Conservation (phyloP, 1,139 yeast genomes). For the Groenewaldozyma auringiensis region DNA sequence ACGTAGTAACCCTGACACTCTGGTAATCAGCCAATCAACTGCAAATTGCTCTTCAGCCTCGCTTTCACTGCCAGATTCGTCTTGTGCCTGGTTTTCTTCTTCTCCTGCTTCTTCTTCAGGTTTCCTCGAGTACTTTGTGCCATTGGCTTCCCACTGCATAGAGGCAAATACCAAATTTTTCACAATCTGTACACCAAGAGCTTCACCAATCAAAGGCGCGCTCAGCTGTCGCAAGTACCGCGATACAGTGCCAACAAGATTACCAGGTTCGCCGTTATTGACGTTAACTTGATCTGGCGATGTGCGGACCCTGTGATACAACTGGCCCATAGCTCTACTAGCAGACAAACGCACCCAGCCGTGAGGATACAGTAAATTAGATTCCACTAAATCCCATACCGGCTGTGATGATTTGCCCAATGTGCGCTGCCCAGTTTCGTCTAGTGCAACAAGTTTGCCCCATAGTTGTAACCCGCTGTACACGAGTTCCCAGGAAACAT, state of each 20-base stretch:
- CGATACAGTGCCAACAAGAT: slow-evolving; percentile 55
- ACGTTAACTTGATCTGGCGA: slow-evolving; percentile 7
- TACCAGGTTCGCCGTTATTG: slow-evolving; percentile 22
- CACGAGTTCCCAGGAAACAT: slow-evolving; percentile 58
- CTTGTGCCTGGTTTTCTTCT: slow-evolving; percentile 13
- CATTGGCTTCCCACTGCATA: slow-evolving; percentile 51
- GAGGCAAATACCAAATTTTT: slow-evolving; percentile 60
- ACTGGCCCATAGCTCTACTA: slow-evolving; percentile 50
- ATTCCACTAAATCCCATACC: slow-evolving; percentile 49
- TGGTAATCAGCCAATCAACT: slow-evolving; percentile 54
- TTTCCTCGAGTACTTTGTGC: slow-evolving; percentile 31
- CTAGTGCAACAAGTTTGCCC: slow-evolving; percentile 21
- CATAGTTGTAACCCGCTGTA: slow-evolving; percentile 59
- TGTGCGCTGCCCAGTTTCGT: neutral
- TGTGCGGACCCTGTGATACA: slow-evolving; percentile 36
- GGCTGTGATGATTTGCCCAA: slow-evolving; percentile 27
- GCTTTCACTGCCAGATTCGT: slow-evolving; percentile 23
- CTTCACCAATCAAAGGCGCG: slow-evolving; percentile 66
- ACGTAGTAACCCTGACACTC: slow-evolving; percentile 57
- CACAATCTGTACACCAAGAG: slow-evolving; percentile 56
- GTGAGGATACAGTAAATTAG: slow-evolving; percentile 71
- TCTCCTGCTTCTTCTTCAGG: slow-evolving; percentile 23
- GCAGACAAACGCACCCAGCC: slow-evolving; percentile 80
- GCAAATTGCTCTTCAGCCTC: slow-evolving; percentile 34
- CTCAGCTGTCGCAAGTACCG: slow-evolving; percentile 69